Base-by-base conservation (phyloP, 116 monocot species). In the Dioscorea cayenensis region DNA sequence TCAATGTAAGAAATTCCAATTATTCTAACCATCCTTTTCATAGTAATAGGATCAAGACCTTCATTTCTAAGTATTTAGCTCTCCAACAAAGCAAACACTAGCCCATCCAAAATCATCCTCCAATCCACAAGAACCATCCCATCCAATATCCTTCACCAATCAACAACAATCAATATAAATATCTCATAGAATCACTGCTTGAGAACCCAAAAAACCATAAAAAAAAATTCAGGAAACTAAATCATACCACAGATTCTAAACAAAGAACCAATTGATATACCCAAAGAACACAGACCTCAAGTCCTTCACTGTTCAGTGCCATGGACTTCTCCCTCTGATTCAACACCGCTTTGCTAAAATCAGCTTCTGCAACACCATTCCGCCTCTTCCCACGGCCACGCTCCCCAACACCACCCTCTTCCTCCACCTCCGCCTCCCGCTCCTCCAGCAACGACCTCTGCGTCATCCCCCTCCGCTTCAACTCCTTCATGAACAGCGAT, bases 401-500 rank as follows among this genome's bases (percentile, higher is more conserved):
- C 74, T 49, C 43, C 23, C 50, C 72, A 51, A 35, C 48, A 14
- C 36, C 66, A 18, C 22, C 25, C 43, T 69, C 77, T 63, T 75
- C 80, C 67, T 80, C 85, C 67, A 58, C 35, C 55, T 79, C 83
- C 50, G n/a, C 25, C 74, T 73, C 49, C 18, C 37, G 36, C 64
- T 86, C 84, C 65, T 82, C 81, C 72, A 84, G 29, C 50, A 84
- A 28, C 43, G 84, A 84, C 28, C 79, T 77, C 55, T 89, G 85
- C 60, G 80, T 80, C 85, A 94, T 90, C 61, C 94, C 94, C 66
- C 94, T 80, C 84, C 88, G 72, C 88, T 76, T 90, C 71, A 94
- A 71, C 75, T 94, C 94, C 73, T 94, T 94, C 86, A 84, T 84
- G 78, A 94, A 94, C 78, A 94, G 20, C 49, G 94, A 90, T 73